These are phyloP conservation scores for Chaetomium fimeti DNA, from an alignment of 495 filamentous ascomycete genomes.

Conservation along the genomic window DNA sequence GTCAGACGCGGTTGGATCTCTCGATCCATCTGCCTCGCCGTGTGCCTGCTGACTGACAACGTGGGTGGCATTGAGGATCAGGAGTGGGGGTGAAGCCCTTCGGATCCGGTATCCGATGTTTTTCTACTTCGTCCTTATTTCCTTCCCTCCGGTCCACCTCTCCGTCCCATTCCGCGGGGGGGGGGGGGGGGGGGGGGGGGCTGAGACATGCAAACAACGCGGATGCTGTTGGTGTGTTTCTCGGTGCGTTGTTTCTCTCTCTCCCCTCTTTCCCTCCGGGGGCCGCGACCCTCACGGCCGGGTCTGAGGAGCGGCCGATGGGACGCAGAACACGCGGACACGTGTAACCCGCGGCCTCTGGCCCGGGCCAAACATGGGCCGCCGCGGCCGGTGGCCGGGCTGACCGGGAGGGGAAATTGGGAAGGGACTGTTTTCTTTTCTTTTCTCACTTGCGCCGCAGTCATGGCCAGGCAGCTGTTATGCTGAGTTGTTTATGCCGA, in stretches of 20 bases:
- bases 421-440: neutral
- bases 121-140: neutral
- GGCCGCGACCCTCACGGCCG: slow-evolving; percentile 1
- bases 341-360: neutral
- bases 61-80: neutral
- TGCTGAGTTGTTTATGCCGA: neutral
- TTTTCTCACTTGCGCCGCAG: too few relatives aligned
- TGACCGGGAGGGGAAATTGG: neutral
- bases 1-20: neutral
- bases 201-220: neutral
- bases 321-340: neutral
- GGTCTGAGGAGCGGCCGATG: neutral
- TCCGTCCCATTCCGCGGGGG: neutral
- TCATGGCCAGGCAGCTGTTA: neutral
- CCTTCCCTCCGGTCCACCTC: neutral
- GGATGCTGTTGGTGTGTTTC: neutral
- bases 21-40: neutral
- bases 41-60: neutral
- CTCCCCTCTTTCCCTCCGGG: neutral
- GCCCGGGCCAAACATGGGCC: neutral
- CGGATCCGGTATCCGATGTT: too few relatives aligned
- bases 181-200: neutral
- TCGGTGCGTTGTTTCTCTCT: neutral
- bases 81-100: neutral
- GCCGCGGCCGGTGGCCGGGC: neutral